Evolutionary conservation across 768 basidiomycete species (phyloP), one percentile per base, ranked within the genome.

Genomic region (Boletus rubroflammeus): DNA sequence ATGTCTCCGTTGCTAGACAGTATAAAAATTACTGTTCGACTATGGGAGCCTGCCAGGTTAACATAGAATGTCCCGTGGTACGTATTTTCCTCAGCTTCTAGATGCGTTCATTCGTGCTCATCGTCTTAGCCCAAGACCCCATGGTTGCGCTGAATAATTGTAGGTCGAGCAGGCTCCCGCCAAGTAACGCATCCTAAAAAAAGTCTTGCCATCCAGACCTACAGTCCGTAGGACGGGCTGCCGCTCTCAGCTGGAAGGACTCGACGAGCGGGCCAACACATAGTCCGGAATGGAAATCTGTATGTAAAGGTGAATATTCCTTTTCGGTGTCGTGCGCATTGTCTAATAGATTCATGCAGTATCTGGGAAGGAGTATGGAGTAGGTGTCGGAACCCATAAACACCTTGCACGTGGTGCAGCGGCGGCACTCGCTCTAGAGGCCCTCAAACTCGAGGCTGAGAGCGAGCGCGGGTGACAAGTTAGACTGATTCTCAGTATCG

Each of bases 181-280:
- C 23, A 6, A 47, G 31, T 34, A 35, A 50, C 1, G 26, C 39
- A 13, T 28, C 14, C 41, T 47, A 25, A 51, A 51, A 31, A 31
- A 26, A 15, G 0, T n/a, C 17, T 51, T 50, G 21, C 29, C 38
- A 28, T 50, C 7, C 45, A 86, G 86, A 83, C 67, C 72, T 88
- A 25, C 83, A 85, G 64, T 69, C 67, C n/a, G 69, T 65, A 38
- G 71, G 73, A 14, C 69, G 70, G 32, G 62, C 73, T 34, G 53
- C 77, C 17, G 62, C 78, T 28, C 73, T 87, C 28, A 82, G 76
- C 60, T 88, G 84, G 83, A 62, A 73, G 21, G 81, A 85, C 43
- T 73, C 70, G 0, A 64, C 60, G 6, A 67, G 66, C 10, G 84
- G 83, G 0, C 73, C 74, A 0, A 68, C 67, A 13, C 75, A 83